phyloP scores from a whole-genome alignment of 208 protist genomes.

The Trypanosoma mega region DNA sequence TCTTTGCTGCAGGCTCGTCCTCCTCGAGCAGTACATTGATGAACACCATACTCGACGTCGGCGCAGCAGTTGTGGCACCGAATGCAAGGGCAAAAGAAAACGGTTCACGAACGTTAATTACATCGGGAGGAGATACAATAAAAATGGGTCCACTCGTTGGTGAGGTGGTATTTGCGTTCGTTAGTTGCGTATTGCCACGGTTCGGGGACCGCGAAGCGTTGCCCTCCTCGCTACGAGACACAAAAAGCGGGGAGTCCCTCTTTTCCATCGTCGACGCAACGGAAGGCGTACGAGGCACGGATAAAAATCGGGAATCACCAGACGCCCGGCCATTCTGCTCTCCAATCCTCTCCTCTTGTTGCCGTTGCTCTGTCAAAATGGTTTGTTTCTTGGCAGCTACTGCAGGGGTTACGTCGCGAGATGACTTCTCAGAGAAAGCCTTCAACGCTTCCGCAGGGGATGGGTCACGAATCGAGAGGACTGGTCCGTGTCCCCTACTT shows the following conservation, averaged over 20 bases:
- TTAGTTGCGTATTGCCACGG: slow-evolving; percentile 1
- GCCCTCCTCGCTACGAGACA: background rate
- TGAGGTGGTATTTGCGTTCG: background rate
- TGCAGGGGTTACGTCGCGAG: background rate
- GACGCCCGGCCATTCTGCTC: no score
- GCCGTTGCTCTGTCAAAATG: no score
- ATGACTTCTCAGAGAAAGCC: slow-evolving; percentile 4
- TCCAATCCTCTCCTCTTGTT: no score
- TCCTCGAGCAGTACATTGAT: slow-evolving; percentile 11
- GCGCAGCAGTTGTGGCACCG: slow-evolving; percentile 1
- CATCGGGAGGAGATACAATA: slow-evolving; percentile 11
- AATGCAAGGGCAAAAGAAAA: slow-evolving; percentile 22
- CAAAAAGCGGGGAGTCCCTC: background rate
- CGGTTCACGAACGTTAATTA: slow-evolving; percentile 4
- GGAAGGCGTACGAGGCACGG: no score
- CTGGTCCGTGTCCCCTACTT: background rate
- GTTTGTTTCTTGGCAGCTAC: no score
- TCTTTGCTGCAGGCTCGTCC: background rate
- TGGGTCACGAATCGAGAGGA: background rate
- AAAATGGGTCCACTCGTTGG: slow-evolving; percentile 1
- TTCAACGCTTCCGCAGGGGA: background rate
- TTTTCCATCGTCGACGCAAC: background rate
- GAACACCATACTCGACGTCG: background rate
- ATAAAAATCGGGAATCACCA: no score
- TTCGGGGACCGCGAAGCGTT: background rate